Evolutionary conservation across 1,284 basidiomycete species (phyloP).

Genomic region (Puccinia brachypodii): DNA sequence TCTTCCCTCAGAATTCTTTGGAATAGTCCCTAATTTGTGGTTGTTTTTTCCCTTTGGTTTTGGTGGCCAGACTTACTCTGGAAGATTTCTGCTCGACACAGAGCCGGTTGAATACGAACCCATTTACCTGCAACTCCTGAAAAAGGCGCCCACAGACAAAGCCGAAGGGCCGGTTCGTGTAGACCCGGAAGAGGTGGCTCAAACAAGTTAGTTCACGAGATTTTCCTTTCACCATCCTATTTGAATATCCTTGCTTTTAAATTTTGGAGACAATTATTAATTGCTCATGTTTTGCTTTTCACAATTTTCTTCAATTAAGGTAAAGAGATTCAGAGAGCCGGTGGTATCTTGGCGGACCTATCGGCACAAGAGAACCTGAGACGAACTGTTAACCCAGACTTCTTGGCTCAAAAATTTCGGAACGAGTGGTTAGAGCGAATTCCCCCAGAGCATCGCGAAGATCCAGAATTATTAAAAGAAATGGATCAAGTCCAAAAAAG

Average conservation of each 20-base stretch:
- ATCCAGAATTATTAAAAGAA: neutral
- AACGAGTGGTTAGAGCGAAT: neutral
- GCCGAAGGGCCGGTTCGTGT: neutral
- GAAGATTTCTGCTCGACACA: neutral
- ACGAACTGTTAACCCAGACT: neutral
- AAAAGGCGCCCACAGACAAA: neutral
- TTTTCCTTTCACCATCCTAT: neutral
- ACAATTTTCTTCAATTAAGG: neutral
- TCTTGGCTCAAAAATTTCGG: neutral
- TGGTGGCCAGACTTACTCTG: neutral
- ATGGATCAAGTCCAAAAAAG: neutral
- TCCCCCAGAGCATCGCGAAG: neutral
- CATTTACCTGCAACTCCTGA: neutral
- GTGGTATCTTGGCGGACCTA: neutral
- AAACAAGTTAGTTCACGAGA: neutral
- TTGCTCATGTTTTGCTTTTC: neutral
- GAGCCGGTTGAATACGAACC: neutral
- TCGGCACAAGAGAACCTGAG: neutral
- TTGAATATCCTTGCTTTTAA: too few relatives aligned
- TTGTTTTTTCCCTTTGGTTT: neutral
- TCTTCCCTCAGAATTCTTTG: neutral
- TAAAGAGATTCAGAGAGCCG: neutral
- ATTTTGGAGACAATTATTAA: neutral
- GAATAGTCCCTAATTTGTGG: neutral
- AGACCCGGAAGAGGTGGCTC: neutral